Percentiles rank a stretch among this genome's conserved stretches.
These are phyloP conservation scores for Clarireedia paspali DNA, from an alignment of 2,329 filamentous ascomycete species.

Conservation along the genomic window DNA sequence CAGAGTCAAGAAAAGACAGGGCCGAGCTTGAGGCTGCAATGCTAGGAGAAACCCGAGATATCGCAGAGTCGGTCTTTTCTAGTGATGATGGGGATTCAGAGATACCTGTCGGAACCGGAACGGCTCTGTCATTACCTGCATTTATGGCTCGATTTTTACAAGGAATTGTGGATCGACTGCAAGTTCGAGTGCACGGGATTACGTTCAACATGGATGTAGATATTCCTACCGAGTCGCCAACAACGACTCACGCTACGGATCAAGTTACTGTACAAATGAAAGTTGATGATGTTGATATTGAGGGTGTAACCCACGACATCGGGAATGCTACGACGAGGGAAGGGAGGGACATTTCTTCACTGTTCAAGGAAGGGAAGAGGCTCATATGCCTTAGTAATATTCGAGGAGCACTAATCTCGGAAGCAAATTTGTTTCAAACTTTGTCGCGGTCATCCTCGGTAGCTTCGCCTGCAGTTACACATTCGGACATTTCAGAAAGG, in stretches of 20 bases:
- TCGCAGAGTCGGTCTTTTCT: slow-evolving; percentile 51
- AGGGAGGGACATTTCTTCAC: slow-evolving; percentile 5
- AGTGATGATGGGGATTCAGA: slow-evolving; percentile 56
- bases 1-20: slow-evolving; percentile 59
- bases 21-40: slow-evolving; percentile 62
- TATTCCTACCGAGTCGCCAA: slow-evolving; percentile 38
- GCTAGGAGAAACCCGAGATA: slow-evolving; percentile 51
- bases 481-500: slow-evolving; percentile 33
- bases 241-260: slow-evolving; percentile 37
- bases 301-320: slow-evolving; percentile 47
- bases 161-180: slow-evolving; percentile 63
- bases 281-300: slow-evolving; percentile 56
- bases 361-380: slow-evolving; percentile 55
- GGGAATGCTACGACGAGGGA: slow-evolving; percentile 23
- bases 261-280: slow-evolving; percentile 57
- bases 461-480: slow-evolving; percentile 47
- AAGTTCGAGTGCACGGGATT: slow-evolving; percentile 58
- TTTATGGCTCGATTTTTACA: slow-evolving; percentile 68
- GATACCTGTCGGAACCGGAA: slow-evolving; percentile 57
- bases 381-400: slow-evolving; percentile 57
- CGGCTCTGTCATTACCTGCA: slow-evolving; percentile 58
- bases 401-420: slow-evolving; percentile 57
- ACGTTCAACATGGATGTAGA: slow-evolving; percentile 58
- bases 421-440: slow-evolving; percentile 57
- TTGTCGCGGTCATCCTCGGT: slow-evolving; percentile 50